Base-by-base conservation (phyloP, 1,139 yeast genomes). In the Yamadazyma oceani region DNA sequence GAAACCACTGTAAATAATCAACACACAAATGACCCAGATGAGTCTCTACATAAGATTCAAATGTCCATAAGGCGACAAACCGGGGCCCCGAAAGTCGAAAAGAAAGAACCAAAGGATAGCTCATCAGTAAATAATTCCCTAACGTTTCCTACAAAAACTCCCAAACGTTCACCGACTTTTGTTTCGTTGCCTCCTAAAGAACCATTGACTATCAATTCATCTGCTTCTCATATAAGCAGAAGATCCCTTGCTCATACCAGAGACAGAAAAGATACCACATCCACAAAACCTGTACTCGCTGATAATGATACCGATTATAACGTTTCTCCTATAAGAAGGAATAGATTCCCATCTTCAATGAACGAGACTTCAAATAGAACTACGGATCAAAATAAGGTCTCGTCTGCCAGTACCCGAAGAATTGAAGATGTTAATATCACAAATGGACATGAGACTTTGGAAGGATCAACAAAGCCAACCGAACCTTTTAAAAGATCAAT, bases 171-270 rank as follows among this genome's bases (percentile, higher is more conserved):
- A 19, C 64, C 73, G 0, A 55, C 60, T 2, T 69, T 64, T 46
- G 69, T 64, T 1, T 56, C 73, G 0, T 45, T 69, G n/a, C 75
- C 75, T 1, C 54, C 68, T 5, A 51, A 70, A 28, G 73, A 66
- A 34, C 74, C 75, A 1, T 57, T 69, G 24, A 54, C 61, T 4
- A 56, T 59, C 5, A 54, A 51, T 24, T 54, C 64, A 3, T 43
- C 58, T 19, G 42, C 41, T 9, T 35, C 46, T 11, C 41, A 35
- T 17, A 25, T 38, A 7, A 38, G 38, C 27, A 36, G 45, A 15
- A 48, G 42, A 31, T 44, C 42, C 5, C n/a, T 47, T 5, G 37
- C 45, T 5, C 12, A 8, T 9, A 27, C 19, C 5, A 27, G 16
- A 16, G 30, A 27, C 5, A 16, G 30, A 10, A 35, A 25, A 26